These are phyloP conservation scores for Lactarius deliciosus DNA, from an alignment of 768 basidiomycete species.

Conservation along the genomic window DNA sequence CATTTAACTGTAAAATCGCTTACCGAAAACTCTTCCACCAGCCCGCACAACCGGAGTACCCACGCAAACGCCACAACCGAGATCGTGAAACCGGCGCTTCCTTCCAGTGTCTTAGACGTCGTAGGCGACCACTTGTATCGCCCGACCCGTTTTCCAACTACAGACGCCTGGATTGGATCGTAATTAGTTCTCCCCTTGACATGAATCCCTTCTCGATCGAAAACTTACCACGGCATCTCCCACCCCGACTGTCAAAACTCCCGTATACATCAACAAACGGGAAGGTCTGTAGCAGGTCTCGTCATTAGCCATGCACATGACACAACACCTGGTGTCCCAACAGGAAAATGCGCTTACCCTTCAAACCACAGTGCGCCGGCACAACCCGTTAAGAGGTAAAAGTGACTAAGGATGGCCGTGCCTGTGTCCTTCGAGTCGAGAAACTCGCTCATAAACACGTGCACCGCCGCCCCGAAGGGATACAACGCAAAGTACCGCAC, in stretches of 20 bases:
- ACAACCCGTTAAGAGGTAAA: constrained; percentile 94
- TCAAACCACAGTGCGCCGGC: constrained; percentile 95
- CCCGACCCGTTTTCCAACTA: constrained; percentile 85
- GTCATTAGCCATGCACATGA: constrained; percentile 16
- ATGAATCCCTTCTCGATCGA: constrained; percentile 2
- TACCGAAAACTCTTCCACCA: constrained; percentile 77
- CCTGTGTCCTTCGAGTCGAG: constrained; percentile 93
- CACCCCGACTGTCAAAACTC: constrained; percentile 84
- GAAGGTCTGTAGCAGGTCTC: constrained; percentile 40
- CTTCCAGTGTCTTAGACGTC: constrained; percentile 88
- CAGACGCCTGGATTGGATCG: constrained; percentile 66
- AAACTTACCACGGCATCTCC: constrained; percentile 86
- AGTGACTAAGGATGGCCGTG: constrained; percentile 95
- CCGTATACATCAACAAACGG: constrained; percentile 68
- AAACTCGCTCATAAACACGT: constrained; percentile 97
- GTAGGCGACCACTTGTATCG: constrained; percentile 79
- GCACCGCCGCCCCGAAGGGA: constrained; percentile 89
- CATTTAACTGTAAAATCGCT: constrained; percentile 34
- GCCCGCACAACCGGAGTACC: constrained; percentile 66
- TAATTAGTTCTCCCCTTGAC: constrained; percentile 1
- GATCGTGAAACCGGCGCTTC: constrained; percentile 75
- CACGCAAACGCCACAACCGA: constrained; percentile 72
- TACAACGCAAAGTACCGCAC: constrained; percentile 98
- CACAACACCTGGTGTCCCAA: not conserved
- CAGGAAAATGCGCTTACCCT: constrained; percentile 53